phyloP scores from a whole-genome alignment of 345 rosid species.

The Rhizophora apiculata region DNA sequence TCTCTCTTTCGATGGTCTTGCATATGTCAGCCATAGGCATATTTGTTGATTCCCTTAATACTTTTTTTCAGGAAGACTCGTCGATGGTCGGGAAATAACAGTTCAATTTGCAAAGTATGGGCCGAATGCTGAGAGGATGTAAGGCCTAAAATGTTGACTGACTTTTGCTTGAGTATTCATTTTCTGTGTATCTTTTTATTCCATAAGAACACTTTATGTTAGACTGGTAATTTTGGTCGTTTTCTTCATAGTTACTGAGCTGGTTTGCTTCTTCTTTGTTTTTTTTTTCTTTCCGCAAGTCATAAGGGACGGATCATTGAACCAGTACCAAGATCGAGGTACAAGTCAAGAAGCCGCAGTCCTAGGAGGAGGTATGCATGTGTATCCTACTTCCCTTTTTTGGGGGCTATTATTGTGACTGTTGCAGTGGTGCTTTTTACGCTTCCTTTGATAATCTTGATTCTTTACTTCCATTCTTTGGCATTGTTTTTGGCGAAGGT shows the following conservation, averaged over 20 bases:
- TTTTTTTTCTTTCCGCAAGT: background rate
- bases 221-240: background rate
- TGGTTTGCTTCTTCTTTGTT: background rate
- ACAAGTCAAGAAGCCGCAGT: slow-evolving; percentile 4
- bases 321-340: background rate
- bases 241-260: background rate
- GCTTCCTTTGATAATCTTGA: too few species aligned
- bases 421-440: too few species aligned
- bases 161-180: background rate
- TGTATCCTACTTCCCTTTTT: background rate
- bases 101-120: slow-evolving; percentile 27
- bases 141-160: background rate
- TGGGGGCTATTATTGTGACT: too few species aligned
- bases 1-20: background rate
- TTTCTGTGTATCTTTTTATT: background rate
- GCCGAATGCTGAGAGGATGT: slow-evolving; percentile 17
- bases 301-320: slow-evolving; percentile 13
- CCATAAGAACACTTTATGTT: background rate
- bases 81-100: slow-evolving; percentile 28
- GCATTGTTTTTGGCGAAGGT: too few species aligned
- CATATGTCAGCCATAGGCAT: background rate
- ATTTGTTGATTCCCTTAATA: background rate
- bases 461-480: too few species aligned
- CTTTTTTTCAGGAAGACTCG: slow-evolving; percentile 16
- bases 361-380: background rate